Percentiles rank a stretch among this genome's conserved stretches.
Conservation (phyloP, 2,329 filamentous ascomycete species). For the Cyphellophora europaea region DNA sequence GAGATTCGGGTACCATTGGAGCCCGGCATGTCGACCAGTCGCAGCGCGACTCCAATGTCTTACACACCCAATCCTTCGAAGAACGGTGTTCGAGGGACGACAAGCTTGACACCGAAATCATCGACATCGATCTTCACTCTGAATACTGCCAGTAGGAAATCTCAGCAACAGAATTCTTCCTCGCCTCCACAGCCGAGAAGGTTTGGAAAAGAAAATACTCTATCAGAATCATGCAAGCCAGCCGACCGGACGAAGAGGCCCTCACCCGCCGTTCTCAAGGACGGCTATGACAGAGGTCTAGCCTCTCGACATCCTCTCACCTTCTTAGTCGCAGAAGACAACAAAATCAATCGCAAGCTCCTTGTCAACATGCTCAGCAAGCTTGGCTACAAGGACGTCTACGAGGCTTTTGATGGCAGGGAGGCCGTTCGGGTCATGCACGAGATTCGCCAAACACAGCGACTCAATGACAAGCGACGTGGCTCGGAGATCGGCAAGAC, state of each 20-base stretch:
- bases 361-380: conserved; percentile 58
- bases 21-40: conserved; percentile 37
- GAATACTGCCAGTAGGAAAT: not conserved
- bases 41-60: conserved; percentile 40
- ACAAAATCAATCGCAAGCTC: conserved; percentile 60
- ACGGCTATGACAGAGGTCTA: conserved; percentile 43
- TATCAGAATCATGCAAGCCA: not conserved
- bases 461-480: conserved; percentile 3
- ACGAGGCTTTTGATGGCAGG: conserved; percentile 58
- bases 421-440: conserved; percentile 57
- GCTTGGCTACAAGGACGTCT: conserved; percentile 54
- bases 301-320: conserved; percentile 53
- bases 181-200: not conserved
- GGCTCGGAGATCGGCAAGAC: conserved; percentile 4
- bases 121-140: not conserved
- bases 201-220: not conserved
- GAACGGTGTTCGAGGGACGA: not conserved
- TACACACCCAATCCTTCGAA: conserved; percentile 24
- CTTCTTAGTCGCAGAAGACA: conserved; percentile 64
- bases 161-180: too few relatives aligned
- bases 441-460: conserved; percentile 27
- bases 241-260: not conserved
- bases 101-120: not conserved
- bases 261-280: conserved; percentile 3
- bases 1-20: conserved; percentile 56